phyloP scores from a whole-genome alignment of 345 rosid genomes.

The Hirschfeldia incana region DNA sequence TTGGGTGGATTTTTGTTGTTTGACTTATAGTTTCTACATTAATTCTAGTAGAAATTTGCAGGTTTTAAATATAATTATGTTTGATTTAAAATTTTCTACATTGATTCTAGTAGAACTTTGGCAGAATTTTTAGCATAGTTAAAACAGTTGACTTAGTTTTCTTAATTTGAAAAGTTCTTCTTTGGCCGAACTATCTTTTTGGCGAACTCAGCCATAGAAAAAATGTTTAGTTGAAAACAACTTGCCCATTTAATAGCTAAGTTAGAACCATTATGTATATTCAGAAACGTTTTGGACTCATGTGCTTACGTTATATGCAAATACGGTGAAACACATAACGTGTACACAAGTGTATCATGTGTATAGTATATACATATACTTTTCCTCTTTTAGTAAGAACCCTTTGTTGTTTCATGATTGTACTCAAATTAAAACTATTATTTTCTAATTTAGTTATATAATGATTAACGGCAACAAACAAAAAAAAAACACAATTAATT shows the following conservation, averaged over 20 bases:
- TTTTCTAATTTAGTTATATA: not conserved
- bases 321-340: constrained; percentile 34
- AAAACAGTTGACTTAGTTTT: not conserved
- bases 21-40: not conserved
- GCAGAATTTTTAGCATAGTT: not conserved
- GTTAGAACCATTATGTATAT: constrained; percentile 1
- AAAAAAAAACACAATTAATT: not conserved
- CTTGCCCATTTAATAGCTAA: constrained; percentile 6
- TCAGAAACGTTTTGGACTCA: constrained; percentile 24
- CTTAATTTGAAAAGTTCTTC: not conserved
- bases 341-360: constrained; percentile 16
- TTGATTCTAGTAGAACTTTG: not conserved
- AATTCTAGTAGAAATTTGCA: not conserved
- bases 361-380: not conserved
- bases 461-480: not conserved
- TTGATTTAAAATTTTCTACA: not conserved
- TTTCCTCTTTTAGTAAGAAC: constrained; percentile 23
- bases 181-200: constrained; percentile 1
- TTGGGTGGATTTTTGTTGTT: constrained; percentile 8
- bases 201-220: constrained; percentile 9
- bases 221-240: not conserved
- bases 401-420: not conserved
- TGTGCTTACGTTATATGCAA: constrained; percentile 16
- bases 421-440: constrained; percentile 1
- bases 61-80: not conserved